A percentile compares a stretch with the other conserved stretches of the same genome.
Conservation (phyloP, 2,329 filamentous ascomycete genomes). For the Colletotrichum sp. region DNA sequence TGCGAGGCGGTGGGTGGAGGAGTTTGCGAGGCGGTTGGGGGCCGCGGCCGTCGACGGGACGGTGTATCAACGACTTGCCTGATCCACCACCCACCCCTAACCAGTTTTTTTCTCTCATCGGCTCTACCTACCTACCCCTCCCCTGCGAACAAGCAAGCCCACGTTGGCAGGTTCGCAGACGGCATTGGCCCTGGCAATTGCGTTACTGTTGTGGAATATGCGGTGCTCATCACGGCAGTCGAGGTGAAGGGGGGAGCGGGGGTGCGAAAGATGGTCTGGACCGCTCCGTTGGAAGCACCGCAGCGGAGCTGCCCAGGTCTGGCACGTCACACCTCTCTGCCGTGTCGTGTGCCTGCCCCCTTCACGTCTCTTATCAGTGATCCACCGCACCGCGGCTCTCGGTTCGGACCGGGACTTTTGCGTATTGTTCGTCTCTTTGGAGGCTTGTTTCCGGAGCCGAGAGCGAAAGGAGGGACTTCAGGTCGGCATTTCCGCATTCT, state of each 20-base stretch:
- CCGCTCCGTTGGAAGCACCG: background rate
- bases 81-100: background rate
- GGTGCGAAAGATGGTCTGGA: background rate
- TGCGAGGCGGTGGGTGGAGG: slow-evolving; percentile 15
- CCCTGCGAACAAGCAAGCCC: background rate
- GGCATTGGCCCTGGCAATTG: background rate
- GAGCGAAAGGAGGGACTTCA: background rate
- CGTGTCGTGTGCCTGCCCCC: background rate
- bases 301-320: background rate
- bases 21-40: slow-evolving; percentile 11
- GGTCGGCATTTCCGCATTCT: background rate
- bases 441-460: background rate
- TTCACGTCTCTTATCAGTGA: background rate
- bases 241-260: background rate
- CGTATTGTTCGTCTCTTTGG: background rate
- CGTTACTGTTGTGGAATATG: background rate
- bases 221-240: background rate
- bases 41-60: background rate
- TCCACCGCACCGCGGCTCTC: background rate
- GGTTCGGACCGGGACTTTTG: background rate
- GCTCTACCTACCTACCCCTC: background rate
- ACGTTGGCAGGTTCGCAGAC: background rate
- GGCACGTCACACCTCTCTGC: background rate
- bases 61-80: background rate
- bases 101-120: background rate